phyloP scores from a whole-genome alignment of 345 rosid genomes.

The Sonneratia caseolaris region DNA sequence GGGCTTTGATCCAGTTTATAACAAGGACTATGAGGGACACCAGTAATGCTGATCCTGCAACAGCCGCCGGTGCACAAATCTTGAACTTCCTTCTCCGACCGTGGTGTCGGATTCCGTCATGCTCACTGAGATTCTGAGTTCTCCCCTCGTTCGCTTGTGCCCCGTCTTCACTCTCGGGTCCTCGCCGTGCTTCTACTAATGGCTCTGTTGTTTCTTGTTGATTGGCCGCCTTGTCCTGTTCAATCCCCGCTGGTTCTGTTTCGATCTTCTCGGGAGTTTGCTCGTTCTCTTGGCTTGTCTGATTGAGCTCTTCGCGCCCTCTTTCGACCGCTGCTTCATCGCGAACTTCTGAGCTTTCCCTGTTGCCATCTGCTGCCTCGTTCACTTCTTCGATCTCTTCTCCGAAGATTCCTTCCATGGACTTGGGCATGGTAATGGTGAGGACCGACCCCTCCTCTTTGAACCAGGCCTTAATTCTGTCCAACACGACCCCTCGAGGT shows the following conservation, averaged over 20 bases:
- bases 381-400: slow-evolving; percentile 42
- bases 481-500: slow-evolving; percentile 48
- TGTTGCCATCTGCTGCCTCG: slow-evolving; percentile 10
- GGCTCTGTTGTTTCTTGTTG: background rate
- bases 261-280: too few species aligned
- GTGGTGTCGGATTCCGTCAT: slow-evolving; percentile 4
- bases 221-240: background rate
- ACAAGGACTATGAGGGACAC: slow-evolving; percentile 50
- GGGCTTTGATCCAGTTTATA: slow-evolving; percentile 31
- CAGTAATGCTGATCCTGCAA: slow-evolving; percentile 55
- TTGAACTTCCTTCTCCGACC: slow-evolving; percentile 13
- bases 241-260: too few species aligned
- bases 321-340: background rate
- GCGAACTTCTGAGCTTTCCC: slow-evolving; percentile 11
- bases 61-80: slow-evolving; percentile 20
- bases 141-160: background rate
- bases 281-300: background rate
- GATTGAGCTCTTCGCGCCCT: background rate
- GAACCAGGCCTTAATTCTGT: slow-evolving; percentile 57
- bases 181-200: background rate
- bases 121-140: slow-evolving; percentile 6
- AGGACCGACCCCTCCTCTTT: slow-evolving; percentile 40
- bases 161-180: background rate
- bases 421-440: slow-evolving; percentile 59
- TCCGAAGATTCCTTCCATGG: slow-evolving; percentile 42